Percentiles rank a stretch among this genome's conserved stretches.
These are phyloP conservation scores for Perilla frutescens DNA, from an alignment of 257 asterid species.

Conservation along the genomic window DNA sequence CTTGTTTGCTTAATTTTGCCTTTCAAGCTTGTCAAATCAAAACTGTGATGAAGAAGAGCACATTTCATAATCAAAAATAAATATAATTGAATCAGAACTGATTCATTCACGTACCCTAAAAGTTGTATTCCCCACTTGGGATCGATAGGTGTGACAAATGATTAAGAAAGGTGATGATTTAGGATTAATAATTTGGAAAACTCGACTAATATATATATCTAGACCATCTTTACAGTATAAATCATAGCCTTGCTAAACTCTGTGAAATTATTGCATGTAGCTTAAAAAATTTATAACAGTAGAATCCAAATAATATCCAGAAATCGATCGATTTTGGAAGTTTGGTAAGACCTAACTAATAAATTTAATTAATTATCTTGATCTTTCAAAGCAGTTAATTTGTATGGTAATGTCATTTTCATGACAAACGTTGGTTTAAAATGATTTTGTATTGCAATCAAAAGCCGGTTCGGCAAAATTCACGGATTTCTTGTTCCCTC, in stretches of 20 bases:
- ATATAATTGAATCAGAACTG: slow-evolving; percentile 27
- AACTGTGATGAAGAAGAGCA: neutral
- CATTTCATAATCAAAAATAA: slow-evolving; percentile 35
- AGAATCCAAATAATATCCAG: neutral
- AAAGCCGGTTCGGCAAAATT: slow-evolving; percentile 55
- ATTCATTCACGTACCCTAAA: slow-evolving; percentile 26
- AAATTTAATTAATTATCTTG: neutral
- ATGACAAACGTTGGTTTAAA: slow-evolving; percentile 40
- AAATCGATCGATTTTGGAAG: neutral
- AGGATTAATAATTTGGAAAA: neutral
- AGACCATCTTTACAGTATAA: slow-evolving; percentile 4
- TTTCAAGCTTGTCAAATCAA: slow-evolving; percentile 23
- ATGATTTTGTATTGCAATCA: slow-evolving; percentile 40
- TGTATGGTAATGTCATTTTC: slow-evolving; percentile 48
- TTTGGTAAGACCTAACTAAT: slow-evolving; percentile 19
- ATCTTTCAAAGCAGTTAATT: slow-evolving; percentile 34
- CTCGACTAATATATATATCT: neutral
- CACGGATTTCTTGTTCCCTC: slow-evolving; percentile 51
- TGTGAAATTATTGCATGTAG: too few species aligned
- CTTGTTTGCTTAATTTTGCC: neutral
- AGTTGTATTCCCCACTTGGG: slow-evolving; percentile 42
- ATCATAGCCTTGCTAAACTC: too few species aligned
- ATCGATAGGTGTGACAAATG: slow-evolving; percentile 31
- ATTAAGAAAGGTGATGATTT: slow-evolving; percentile 41
- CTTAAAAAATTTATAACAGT: too few species aligned